Conservation (phyloP, 139 green algal species). For the Choricystis sp. region DNA sequence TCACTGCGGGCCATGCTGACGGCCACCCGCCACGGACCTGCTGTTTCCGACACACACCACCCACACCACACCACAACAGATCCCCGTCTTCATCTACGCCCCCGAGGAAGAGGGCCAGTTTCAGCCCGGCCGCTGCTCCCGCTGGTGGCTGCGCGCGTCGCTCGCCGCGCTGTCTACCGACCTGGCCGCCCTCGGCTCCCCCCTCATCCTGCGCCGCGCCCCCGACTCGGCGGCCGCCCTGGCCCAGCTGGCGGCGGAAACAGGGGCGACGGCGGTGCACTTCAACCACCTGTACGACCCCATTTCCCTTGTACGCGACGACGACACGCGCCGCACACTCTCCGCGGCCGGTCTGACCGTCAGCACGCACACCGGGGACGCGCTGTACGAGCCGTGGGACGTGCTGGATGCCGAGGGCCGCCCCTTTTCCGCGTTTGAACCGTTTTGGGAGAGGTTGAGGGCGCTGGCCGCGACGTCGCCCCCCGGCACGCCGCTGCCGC, state of each 20-base stretch:
- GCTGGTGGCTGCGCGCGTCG: constrained; percentile 51
- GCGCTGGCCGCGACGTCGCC: constrained; percentile 19
- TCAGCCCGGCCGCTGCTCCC: constrained; percentile 57
- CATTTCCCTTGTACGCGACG: constrained; percentile 72
- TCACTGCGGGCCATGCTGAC: no score
- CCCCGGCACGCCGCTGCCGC: constrained; percentile 31
- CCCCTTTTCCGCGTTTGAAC: constrained; percentile 62
- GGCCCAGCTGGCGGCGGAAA: constrained; percentile 30
- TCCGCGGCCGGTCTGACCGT: constrained; percentile 20
- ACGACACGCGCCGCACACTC: constrained; percentile 60
- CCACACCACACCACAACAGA: constrained; percentile 13
- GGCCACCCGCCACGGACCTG: not conserved
- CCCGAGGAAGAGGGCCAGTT: constrained; percentile 91
- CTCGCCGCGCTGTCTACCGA: constrained; percentile 30
- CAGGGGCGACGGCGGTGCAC: constrained; percentile 46
- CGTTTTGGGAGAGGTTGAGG: constrained; percentile 43
- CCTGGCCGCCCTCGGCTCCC: constrained; percentile 48
- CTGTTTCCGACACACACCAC: not conserved
- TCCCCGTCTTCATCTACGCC: constrained; percentile 77
- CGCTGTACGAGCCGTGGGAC: constrained; percentile 86
- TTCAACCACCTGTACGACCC: constrained; percentile 95
- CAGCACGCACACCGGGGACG: constrained; percentile 67
- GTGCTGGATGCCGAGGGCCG: constrained; percentile 38
- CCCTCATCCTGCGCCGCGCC: constrained; percentile 40
- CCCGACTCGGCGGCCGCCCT: constrained; percentile 35